Conservation (phyloP, 2,329 filamentous ascomycete genomes). For the Ceratocystis eucalypticola region DNA sequence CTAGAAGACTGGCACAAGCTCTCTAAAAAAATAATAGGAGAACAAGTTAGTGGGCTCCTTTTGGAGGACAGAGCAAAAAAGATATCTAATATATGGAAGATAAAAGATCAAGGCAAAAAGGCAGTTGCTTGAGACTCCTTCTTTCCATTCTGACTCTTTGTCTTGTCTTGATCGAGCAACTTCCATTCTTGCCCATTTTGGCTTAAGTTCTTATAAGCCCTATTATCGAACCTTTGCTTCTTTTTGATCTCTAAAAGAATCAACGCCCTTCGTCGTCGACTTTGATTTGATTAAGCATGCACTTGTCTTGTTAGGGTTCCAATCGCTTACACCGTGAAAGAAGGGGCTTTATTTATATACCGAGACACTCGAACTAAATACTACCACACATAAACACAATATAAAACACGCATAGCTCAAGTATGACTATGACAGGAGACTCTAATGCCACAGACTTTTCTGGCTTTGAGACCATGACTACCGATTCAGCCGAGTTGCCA, state of each 20-base stretch:
- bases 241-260: neutral
- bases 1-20: neutral
- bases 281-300: neutral
- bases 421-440: conserved; percentile 11
- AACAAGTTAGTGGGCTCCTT: neutral
- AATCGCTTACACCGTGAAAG: conserved; percentile 3
- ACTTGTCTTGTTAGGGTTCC: conserved; percentile 8
- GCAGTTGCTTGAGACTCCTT: neutral
- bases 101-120: neutral
- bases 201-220: neutral
- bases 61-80: neutral
- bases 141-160: neutral
- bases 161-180: neutral
- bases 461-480: neutral
- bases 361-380: neutral
- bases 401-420: neutral
- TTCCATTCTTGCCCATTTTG: neutral
- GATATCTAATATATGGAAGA: neutral
- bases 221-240: neutral
- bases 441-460: neutral
- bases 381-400: neutral
- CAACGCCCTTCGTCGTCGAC: neutral
- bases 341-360: neutral
- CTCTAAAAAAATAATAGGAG: neutral
- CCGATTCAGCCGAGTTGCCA: neutral